A percentile compares a stretch with the other conserved stretches of the same genome.
These are phyloP conservation scores for Cytospora chrysosperma DNA, from an alignment of 2,329 filamentous ascomycete species.

Conservation along the genomic window DNA sequence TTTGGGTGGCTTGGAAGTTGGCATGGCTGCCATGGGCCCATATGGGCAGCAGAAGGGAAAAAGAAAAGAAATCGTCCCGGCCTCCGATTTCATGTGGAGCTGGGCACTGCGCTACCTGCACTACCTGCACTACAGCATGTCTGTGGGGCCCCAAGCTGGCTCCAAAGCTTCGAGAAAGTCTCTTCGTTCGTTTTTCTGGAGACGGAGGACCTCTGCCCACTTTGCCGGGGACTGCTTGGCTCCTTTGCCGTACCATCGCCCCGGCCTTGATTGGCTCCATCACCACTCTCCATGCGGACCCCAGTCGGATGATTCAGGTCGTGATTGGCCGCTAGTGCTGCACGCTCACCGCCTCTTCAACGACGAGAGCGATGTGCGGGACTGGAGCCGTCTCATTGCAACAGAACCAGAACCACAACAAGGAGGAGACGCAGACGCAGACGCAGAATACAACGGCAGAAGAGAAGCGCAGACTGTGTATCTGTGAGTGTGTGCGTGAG, in stretches of 20 bases:
- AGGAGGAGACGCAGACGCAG: conserved; percentile 16
- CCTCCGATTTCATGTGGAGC: conserved; percentile 19
- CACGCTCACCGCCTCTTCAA: conserved; percentile 34
- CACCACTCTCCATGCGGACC: conserved; percentile 6
- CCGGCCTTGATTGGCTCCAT: conserved; percentile 19
- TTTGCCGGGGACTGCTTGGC: conserved; percentile 10
- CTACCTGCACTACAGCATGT: not conserved
- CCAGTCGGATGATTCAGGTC: conserved; percentile 16
- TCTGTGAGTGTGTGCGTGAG: too few relatives aligned
- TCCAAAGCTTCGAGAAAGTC: conserved; percentile 17
- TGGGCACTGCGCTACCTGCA: not conserved
- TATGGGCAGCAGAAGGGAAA: too few relatives aligned
- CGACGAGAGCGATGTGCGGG: conserved; percentile 24
- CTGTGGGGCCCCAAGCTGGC: not conserved
- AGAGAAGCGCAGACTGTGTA: conserved; percentile 14
- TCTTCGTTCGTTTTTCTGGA: conserved; percentile 9
- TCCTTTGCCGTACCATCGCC: not conserved
- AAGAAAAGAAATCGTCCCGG: conserved; percentile 2
- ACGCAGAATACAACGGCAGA: conserved; percentile 6
- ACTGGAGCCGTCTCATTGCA: conserved; percentile 22
- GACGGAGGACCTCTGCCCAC: conserved; percentile 2
- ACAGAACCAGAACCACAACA: conserved; percentile 16
- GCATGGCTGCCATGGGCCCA: not conserved
- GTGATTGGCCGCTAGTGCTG: conserved; percentile 21
- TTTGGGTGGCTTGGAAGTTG: conserved; percentile 13